phyloP scores from a whole-genome alignment of 768 basidiomycete genomes.

The Coprinopsis sp. region DNA sequence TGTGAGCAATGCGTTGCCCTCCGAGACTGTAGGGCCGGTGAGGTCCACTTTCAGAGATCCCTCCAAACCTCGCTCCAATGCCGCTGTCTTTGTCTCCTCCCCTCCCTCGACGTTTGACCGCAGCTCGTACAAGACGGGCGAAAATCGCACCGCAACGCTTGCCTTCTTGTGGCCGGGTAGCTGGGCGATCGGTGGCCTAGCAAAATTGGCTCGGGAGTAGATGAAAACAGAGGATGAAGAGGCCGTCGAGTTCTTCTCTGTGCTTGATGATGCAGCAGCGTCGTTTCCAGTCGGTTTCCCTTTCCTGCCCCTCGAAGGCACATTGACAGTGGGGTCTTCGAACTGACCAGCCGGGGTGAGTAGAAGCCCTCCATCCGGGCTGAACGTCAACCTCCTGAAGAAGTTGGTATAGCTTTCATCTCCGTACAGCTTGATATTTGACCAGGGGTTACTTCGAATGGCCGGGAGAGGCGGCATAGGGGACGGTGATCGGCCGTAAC shows the following conservation, averaged over 20 bases:
- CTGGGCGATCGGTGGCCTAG: slow-evolving; percentile 88
- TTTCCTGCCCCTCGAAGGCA: slow-evolving; percentile 56
- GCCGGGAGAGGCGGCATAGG: slow-evolving; percentile 93
- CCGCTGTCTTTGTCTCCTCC: slow-evolving; percentile 40
- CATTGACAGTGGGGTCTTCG: slow-evolving; percentile 77
- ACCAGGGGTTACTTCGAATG: slow-evolving; percentile 68
- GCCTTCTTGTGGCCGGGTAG: slow-evolving; percentile 96
- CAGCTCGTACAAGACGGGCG: slow-evolving; percentile 90
- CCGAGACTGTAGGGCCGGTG: slow-evolving; percentile 34
- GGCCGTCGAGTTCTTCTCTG: too few relatives aligned
- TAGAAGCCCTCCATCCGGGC: slow-evolving; percentile 89
- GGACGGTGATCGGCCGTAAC: slow-evolving; percentile 80
- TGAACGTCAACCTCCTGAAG: slow-evolving; percentile 90
- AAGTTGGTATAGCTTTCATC: slow-evolving; percentile 96
- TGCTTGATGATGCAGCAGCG: too few relatives aligned
- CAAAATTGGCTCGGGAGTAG: slow-evolving; percentile 93
- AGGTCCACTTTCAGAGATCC: slow-evolving; percentile 59
- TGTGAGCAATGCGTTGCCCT: slow-evolving; percentile 20
- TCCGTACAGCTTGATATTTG: slow-evolving; percentile 80
- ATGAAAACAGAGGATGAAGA: slow-evolving; percentile 73
- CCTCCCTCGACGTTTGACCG: slow-evolving; percentile 48
- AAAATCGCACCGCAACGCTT: slow-evolving; percentile 90
- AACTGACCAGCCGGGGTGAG: slow-evolving; percentile 97
- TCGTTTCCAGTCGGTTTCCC: slow-evolving; percentile 17
- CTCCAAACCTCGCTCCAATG: slow-evolving; percentile 64